Percentiles rank a stretch among this genome's conserved stretches.
phyloP scores from a whole-genome alignment of 495 filamentous ascomycete species.

The Penicillium canariense region DNA sequence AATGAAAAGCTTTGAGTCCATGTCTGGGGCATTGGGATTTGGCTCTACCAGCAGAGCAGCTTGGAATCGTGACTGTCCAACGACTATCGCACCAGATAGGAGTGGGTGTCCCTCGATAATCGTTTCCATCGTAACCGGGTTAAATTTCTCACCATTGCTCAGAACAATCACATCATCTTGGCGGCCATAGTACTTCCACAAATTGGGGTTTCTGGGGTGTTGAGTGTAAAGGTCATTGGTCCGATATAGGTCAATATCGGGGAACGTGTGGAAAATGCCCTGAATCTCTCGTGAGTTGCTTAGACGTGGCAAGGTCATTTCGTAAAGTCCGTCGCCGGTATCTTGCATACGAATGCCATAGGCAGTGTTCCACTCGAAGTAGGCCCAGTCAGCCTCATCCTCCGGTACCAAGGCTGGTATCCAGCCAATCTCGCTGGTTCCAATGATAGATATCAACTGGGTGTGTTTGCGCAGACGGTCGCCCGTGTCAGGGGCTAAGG shows the following conservation, averaged over 20 bases:
- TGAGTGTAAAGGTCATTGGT: constrained; percentile 57
- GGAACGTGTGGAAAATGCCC: constrained; percentile 56
- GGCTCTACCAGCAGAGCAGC: constrained; percentile 37
- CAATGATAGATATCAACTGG: constrained; percentile 15
- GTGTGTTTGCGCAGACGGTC: constrained; percentile 15
- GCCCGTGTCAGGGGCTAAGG: constrained; percentile 16
- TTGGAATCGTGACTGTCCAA: constrained; percentile 37
- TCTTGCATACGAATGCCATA: constrained; percentile 42
- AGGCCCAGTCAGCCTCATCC: constrained; percentile 47
- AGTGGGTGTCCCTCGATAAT: constrained; percentile 28
- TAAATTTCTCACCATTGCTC: constrained; percentile 44
- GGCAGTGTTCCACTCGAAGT: constrained; percentile 48
- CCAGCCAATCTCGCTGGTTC: constrained; percentile 20
- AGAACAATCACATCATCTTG: constrained; percentile 45
- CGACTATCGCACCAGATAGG: constrained; percentile 31
- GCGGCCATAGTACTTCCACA: constrained; percentile 36
- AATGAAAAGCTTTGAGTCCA: constrained; percentile 31
- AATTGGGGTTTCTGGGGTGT: constrained; percentile 27
- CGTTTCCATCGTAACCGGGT: constrained; percentile 38
- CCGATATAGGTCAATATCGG: constrained; percentile 47
- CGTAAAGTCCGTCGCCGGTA: constrained; percentile 45
- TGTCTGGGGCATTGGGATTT: constrained; percentile 5
- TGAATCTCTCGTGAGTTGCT: constrained; percentile 28
- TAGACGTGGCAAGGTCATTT: constrained; percentile 29
- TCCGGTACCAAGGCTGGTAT: constrained; percentile 32